Evolutionary conservation across 2,329 filamentous ascomycete genomes (phyloP).

Genomic region (Aspergillus persii): DNA sequence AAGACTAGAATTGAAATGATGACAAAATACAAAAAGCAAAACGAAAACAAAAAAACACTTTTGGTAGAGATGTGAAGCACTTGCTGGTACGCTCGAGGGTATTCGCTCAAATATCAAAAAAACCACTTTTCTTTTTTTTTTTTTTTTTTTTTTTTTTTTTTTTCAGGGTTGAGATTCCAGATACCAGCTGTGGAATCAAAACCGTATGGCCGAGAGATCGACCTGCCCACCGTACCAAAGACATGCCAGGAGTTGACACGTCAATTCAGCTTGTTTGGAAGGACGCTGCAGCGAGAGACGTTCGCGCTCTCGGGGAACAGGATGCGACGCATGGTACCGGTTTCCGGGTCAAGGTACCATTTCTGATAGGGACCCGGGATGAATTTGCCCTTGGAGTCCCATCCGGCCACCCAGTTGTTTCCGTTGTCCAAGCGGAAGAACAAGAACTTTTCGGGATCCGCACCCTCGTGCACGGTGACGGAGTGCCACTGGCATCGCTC

Average conservation of each 20-base stretch:
- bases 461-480: constrained; percentile 38
- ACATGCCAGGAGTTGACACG: neutral
- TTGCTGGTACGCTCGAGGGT: neutral
- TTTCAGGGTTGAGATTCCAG: constrained; percentile 1
- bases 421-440: constrained; percentile 53
- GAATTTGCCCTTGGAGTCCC: constrained; percentile 50
- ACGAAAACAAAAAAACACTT: neutral
- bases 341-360: constrained; percentile 47
- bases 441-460: constrained; percentile 38
- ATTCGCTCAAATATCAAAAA: neutral
- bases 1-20: neutral
- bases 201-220: constrained; percentile 1
- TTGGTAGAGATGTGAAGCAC: neutral
- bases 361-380: constrained; percentile 51
- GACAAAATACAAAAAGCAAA: too few relatives aligned
- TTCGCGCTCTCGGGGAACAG: constrained; percentile 34
- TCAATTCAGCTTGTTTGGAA: constrained; percentile 26
- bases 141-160: neutral
- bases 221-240: neutral
- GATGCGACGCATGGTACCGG: constrained; percentile 34
- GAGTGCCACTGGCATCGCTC: constrained; percentile 45
- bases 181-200: constrained; percentile 13
- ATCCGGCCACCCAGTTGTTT: constrained; percentile 50
- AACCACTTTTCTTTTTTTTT: neutral
- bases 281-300: constrained; percentile 36